Conservation (phyloP, 345 rosid species). For the Moricandia arvensis region DNA sequence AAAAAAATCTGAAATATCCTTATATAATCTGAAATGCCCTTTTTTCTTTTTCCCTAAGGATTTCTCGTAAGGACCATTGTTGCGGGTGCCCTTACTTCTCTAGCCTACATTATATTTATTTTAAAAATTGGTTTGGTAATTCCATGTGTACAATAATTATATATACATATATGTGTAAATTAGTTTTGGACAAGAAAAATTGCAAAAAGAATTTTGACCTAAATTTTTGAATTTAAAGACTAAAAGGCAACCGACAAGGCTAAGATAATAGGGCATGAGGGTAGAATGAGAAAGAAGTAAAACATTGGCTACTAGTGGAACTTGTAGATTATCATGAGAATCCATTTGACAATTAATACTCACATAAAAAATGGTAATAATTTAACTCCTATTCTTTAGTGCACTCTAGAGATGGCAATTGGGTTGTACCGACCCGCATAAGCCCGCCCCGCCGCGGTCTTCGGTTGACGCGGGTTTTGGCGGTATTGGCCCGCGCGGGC, state of each 20-base stretch:
- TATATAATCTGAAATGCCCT: no score
- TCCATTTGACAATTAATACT: conserved; percentile 24
- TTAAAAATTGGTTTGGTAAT: background rate
- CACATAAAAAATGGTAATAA: conserved; percentile 23
- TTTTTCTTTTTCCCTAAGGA: no score
- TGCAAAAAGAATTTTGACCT: background rate
- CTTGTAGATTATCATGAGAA: conserved; percentile 38
- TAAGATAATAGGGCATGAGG: conserved; percentile 29
- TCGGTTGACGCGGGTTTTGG: no score
- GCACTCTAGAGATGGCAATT: no score
- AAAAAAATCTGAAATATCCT: no score
- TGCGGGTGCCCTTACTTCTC: no score
- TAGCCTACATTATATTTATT: background rate
- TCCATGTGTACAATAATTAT: conserved; percentile 19
- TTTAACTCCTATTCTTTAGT: conserved; percentile 28
- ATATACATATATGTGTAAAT: no score
- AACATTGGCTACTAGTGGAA: conserved; percentile 35
- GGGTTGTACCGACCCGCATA: no score
- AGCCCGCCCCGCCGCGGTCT: no score
- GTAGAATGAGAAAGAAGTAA: conserved; percentile 36
- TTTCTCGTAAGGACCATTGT: no score
- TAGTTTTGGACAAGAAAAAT: background rate
- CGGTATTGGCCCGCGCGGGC: no score
- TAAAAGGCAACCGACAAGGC: conserved; percentile 35
- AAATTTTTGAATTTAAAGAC: background rate